Evolutionary conservation across 2,329 filamentous ascomycete genomes (phyloP), one percentile per base, ranked within the genome.

Genomic region (Diaporthe sp.): DNA sequence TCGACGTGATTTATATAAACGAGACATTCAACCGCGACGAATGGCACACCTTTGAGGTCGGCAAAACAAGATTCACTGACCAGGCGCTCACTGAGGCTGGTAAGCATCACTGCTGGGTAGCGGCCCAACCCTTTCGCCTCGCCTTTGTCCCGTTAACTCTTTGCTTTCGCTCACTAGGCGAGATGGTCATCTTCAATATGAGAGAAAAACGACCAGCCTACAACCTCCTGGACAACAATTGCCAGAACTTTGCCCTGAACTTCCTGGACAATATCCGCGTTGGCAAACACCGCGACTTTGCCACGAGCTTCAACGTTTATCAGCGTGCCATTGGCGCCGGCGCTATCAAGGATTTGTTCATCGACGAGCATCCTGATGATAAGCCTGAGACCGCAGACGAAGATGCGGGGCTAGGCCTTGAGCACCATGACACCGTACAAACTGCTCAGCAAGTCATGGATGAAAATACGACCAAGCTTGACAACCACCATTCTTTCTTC

Each of bases 141-240:
- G 12, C 6, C 10, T 25, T 4, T n/a, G 19, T 13, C 44, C 19
- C 49, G 7, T 39, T 55, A 3, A 58, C 73, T 39, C 73, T 39
- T 39, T 55, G 31, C 31, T 37, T 10, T 4, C 17, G 31, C 22
- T 37, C 13, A 42, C 10, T 72, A 88, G 88, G 86, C 25, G 89
- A 91, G 74, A 87, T 87, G 77, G 87, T 88, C 0, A 91, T 91
- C 49, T 84, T 87, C 28, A 85, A 85, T 22, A 90, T 91, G 79
- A 82, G 89, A 9, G 81, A 85, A 46, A 85, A 83, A 68, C 84
- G 86, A 13, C 85, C 89, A 0, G 87, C 83, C 0, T 91, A 91
- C 81, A 90, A 91, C 72, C 84, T 91, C 73, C 90, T 91, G 79
- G 88, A 84, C 77, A 91, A 91, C 80, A 91, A 91, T 81, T 91